These are phyloP conservation scores for Ceratobasidium sp. DNA, from an alignment of 1,284 basidiomycete genomes.

Conservation along the genomic window DNA sequence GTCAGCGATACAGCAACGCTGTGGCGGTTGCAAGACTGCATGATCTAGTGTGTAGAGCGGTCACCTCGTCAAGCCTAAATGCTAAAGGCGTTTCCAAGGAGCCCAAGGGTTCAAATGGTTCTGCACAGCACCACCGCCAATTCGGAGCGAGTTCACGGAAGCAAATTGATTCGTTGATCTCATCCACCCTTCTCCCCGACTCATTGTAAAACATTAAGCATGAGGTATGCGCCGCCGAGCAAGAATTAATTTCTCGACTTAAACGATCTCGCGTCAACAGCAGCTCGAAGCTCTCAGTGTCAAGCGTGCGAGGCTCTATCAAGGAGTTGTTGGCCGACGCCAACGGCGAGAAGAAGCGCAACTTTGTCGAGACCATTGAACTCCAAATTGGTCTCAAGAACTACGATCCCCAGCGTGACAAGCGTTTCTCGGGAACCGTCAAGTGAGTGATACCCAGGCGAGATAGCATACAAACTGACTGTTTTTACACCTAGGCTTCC, in stretches of 20 bases:
- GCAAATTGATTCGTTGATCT: conserved; percentile 21
- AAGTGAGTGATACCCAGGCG: conserved; percentile 61
- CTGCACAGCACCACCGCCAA: conserved; percentile 23
- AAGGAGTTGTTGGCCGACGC: conserved; percentile 81
- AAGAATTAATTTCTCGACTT: no score
- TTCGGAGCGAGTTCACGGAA: conserved; percentile 11
- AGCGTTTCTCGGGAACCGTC: conserved; percentile 97
- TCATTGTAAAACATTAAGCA: conserved; percentile 35
- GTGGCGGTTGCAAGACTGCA: no score
- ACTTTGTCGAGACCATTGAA: conserved; percentile 93
- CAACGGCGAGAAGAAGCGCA: conserved; percentile 83
- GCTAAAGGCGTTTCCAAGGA: no score
- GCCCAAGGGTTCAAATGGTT: neutral
- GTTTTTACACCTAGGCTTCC: conserved; percentile 71
- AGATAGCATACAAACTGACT: neutral
- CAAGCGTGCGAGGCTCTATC: conserved; percentile 98
- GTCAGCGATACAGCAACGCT: no score
- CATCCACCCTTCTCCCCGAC: conserved; percentile 12
- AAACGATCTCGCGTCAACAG: neutral
- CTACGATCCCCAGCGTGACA: conserved; percentile 95
- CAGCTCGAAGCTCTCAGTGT: conserved; percentile 86
- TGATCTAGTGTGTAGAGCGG: no score
- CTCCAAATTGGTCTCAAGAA: conserved; percentile 98
- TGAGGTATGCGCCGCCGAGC: conserved; percentile 39
- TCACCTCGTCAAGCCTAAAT: no score